Conservation (phyloP, 768 basidiomycete genomes). For the Collybiopsis luxurians region DNA sequence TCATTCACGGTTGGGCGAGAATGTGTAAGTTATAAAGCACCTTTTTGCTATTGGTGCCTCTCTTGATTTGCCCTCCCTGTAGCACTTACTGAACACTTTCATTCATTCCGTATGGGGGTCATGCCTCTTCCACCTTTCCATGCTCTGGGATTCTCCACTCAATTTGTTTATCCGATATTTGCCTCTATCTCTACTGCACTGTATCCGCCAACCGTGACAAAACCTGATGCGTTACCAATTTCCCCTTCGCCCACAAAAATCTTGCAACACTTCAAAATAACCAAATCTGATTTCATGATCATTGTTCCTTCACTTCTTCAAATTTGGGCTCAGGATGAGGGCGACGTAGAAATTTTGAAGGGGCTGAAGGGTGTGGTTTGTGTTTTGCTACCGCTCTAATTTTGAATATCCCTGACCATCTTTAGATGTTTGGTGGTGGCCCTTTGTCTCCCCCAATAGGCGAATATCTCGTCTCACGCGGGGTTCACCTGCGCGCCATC, state of each 20-base stretch:
- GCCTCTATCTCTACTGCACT: slow-evolving; percentile 16
- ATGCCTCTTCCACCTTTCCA: slow-evolving; percentile 23
- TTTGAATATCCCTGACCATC: neutral
- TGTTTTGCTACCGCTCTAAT: neutral
- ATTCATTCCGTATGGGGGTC: slow-evolving; percentile 6
- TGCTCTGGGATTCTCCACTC: slow-evolving; percentile 13
- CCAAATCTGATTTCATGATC: slow-evolving; percentile 14
- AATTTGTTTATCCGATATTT: slow-evolving; percentile 14
- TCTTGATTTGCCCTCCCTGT: neutral
- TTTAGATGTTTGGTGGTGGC: slow-evolving; percentile 7
- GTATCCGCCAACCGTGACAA: slow-evolving; percentile 21
- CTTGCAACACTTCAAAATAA: slow-evolving; percentile 14
- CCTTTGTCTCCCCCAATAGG: neutral
- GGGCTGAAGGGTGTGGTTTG: slow-evolving; percentile 20
- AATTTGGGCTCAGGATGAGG: slow-evolving; percentile 14
- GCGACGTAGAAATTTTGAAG: slow-evolving; percentile 15
- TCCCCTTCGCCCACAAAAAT: slow-evolving; percentile 18
- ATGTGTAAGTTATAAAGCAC: slow-evolving; percentile 20
- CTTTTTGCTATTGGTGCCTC: too few relatives aligned
- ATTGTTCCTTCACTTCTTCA: slow-evolving; percentile 22
- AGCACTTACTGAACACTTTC: neutral
- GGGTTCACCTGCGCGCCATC: slow-evolving; percentile 1
- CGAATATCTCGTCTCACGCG: neutral
- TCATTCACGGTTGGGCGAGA: slow-evolving; percentile 16
- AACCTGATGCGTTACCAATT: slow-evolving; percentile 16